Conservation (phyloP, 495 filamentous ascomycete genomes). For the Aspergillus homomorphus region DNA sequence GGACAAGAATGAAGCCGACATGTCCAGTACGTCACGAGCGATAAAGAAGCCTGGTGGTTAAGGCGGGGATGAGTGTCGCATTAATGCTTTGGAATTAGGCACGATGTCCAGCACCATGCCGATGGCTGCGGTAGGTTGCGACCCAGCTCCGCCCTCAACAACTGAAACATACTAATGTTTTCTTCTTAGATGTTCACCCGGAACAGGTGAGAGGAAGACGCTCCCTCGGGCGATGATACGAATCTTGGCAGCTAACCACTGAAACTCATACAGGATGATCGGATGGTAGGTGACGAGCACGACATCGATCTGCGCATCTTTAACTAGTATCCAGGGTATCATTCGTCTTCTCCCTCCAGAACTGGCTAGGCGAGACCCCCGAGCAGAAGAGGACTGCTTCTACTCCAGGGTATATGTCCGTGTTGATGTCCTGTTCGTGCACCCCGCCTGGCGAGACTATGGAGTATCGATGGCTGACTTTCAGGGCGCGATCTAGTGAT, state of each 20-base stretch:
- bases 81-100: slow-evolving; percentile 43
- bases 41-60: background rate
- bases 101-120: slow-evolving; percentile 80
- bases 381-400: slow-evolving; percentile 63
- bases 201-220: slow-evolving; percentile 61
- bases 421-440: slow-evolving; percentile 78
- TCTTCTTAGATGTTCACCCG: slow-evolving; percentile 73
- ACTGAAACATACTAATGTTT: slow-evolving; percentile 19
- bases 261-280: slow-evolving; percentile 51
- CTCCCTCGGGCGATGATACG: background rate
- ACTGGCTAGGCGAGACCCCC: slow-evolving; percentile 80
- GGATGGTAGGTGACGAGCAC: slow-evolving; percentile 62
- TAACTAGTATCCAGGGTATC: slow-evolving; percentile 58
- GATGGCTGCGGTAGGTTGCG: slow-evolving; percentile 73
- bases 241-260: slow-evolving; percentile 11
- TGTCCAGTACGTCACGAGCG: slow-evolving; percentile 42
- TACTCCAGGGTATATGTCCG: slow-evolving; percentile 80
- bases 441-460: background rate
- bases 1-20: slow-evolving; percentile 52
- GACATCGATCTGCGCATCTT: background rate
- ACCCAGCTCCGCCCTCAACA: slow-evolving; percentile 1
- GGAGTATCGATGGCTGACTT: slow-evolving; percentile 14
- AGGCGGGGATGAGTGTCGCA: slow-evolving; percentile 4
- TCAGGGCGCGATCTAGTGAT: slow-evolving; percentile 54
- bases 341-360: slow-evolving; percentile 78